Base-by-base conservation (phyloP, 1,284 basidiomycete species). In the Leccinum ambiguum region DNA sequence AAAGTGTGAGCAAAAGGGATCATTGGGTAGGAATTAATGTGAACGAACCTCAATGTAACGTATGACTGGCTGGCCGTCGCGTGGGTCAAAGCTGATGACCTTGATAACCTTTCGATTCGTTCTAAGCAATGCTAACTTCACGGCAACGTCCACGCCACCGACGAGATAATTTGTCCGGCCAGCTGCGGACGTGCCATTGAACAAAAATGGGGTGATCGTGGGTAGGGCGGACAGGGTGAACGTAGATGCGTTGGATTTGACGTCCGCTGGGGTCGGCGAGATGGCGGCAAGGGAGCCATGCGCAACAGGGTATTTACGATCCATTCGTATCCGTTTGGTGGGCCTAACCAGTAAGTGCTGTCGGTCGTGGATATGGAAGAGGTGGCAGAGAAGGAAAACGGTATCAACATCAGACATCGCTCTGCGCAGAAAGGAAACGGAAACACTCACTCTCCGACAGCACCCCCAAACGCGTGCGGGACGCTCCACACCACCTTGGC, bases 401-500 rank as follows among this genome's bases (percentile, higher is more conserved):
- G 54, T 30, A 30, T 57, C 54, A 57, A n/a, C 16, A 30, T 57
- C 23, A 26, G 54, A 30, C 54, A 57, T n/a, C 8, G 16, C 16
- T 23, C 6, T 11, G 26, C 16, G 10, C 54, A 3, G 30, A 30
- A 30, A 57, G 16, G 8, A 10, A 30, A 57, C 5, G 3, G 3
- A 11, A 30, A 3, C 8, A 76, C 86, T 73, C 59, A 91, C 87
- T 81, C 79, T 39, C 63, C 73, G 7, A 70, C 13, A n/a, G 80
- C 79, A 41, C 81, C 81, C 18, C 90, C 90, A 69, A 92, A 93
- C 0, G 84, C 91, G 74, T 92, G 91, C 2, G 90, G 89, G 0
- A 92, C 90, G 11, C 84, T 84, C 91, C 91, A 92, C 4, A 91
- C 80, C 3, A 84, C 79, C 71, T 74, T 74, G 43, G 72, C 73